Percentiles rank a stretch among this genome's conserved stretches.
phyloP scores from a whole-genome alignment of 345 rosid genomes.

The Syzygium aqueum region DNA sequence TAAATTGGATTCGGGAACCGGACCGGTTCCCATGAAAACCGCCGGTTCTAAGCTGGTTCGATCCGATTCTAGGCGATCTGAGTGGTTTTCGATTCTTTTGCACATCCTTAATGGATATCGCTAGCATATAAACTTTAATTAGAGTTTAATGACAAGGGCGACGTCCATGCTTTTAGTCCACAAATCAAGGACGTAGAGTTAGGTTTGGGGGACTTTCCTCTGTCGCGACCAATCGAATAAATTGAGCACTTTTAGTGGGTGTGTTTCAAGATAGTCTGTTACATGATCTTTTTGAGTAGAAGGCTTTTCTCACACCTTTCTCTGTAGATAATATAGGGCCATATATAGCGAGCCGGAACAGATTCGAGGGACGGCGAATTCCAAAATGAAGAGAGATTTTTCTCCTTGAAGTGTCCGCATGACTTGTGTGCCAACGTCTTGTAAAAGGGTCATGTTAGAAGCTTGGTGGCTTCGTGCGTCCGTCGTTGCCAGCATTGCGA shows the following conservation, averaged over 20 bases:
- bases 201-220: not conserved
- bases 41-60: too few relatives aligned
- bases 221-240: not conserved
- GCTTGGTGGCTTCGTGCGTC: not conserved
- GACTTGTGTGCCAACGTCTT: not conserved
- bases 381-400: not conserved
- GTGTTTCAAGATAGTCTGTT: not conserved
- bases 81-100: too few relatives aligned
- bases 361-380: not conserved
- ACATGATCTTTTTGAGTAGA: not conserved
- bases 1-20: too few relatives aligned
- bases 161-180: not conserved
- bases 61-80: too few relatives aligned
- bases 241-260: not conserved
- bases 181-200: not conserved
- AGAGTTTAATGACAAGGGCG: not conserved
- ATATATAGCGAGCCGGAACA: not conserved
- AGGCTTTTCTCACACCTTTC: not conserved
- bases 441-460: not conserved
- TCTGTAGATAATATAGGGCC: not conserved
- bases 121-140: not conserved
- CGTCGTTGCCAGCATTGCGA: not conserved
- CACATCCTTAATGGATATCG: not conserved
- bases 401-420: not conserved
- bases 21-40: too few relatives aligned